Conservation (phyloP, 768 basidiomycete genomes). For the Cyclocybe cylindracea region DNA sequence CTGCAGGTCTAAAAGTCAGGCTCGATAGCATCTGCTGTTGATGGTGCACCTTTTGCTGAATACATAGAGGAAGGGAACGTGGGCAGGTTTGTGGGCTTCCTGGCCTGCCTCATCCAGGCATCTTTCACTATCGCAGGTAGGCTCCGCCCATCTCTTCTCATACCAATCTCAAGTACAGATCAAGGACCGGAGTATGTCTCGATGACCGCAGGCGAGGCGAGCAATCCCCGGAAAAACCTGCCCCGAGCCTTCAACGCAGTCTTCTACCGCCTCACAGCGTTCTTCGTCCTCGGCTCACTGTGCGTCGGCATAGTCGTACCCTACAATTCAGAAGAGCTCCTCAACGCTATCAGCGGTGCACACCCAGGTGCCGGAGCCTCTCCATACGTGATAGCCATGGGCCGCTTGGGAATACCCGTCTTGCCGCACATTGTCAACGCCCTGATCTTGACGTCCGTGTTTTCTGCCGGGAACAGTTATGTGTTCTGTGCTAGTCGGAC, state of each 20-base stretch:
- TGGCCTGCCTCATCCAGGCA: constrained; percentile 62
- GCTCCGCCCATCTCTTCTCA: constrained; percentile 1
- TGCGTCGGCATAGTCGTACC: constrained; percentile 80
- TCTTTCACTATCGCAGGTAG: constrained; percentile 62
- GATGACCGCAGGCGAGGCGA: constrained; percentile 72
- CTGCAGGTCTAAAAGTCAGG: background rate
- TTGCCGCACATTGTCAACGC: constrained; percentile 76
- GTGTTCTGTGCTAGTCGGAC: constrained; percentile 61
- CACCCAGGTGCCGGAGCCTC: constrained; percentile 60
- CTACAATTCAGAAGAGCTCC: constrained; percentile 61
- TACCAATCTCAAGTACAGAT: background rate
- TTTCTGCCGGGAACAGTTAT: constrained; percentile 74
- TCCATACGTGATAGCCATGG: constrained; percentile 87
- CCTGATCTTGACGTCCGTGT: constrained; percentile 63
- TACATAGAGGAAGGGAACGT: constrained; percentile 52
- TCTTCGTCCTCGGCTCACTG: constrained; percentile 74
- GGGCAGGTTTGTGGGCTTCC: constrained; percentile 65
- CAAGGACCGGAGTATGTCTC: constrained; percentile 52
- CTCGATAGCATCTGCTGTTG: constrained; percentile 39
- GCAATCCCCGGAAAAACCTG: constrained; percentile 68
- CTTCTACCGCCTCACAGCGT: constrained; percentile 75
- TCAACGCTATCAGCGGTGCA: constrained; percentile 56
- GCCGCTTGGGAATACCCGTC: constrained; percentile 61
- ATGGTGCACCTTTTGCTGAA: constrained; percentile 57
- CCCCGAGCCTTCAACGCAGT: constrained; percentile 74